A percentile compares a stretch with the other conserved stretches of the same genome.
Conservation (phyloP, 2,329 filamentous ascomycete species). For the Aspergillus quadricinctus region DNA sequence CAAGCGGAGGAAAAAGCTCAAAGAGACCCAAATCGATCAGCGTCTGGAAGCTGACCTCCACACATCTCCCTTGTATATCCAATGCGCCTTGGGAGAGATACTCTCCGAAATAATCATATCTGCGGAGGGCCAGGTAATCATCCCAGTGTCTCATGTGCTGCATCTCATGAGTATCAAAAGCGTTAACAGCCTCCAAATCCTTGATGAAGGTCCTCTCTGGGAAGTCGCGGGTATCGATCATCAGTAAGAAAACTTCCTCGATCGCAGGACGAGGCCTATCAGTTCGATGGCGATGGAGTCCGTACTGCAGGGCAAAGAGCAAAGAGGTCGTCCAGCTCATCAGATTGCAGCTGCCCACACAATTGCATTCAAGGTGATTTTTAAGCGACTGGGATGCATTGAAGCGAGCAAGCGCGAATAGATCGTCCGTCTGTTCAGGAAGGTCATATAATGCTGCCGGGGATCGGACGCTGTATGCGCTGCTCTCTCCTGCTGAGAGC, state of each 20-base stretch:
- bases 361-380: slow-evolving; percentile 5
- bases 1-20: slow-evolving; percentile 2
- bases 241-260: slow-evolving; percentile 1
- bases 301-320: slow-evolving; percentile 9
- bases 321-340: slow-evolving; percentile 13
- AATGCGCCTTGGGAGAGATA: slow-evolving; percentile 8
- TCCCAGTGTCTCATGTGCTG: background rate
- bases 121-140: slow-evolving; percentile 4
- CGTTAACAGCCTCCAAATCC: slow-evolving; percentile 7
- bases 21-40: slow-evolving; percentile 7
- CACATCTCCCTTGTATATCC: slow-evolving; percentile 1
- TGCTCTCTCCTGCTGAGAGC: background rate
- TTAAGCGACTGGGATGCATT: background rate
- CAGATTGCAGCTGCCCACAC: slow-evolving; percentile 2
- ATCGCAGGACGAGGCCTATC: background rate
- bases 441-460: background rate
- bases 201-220: slow-evolving; percentile 7
- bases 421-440: background rate
- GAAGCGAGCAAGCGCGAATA: background rate
- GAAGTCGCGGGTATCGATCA: slow-evolving; percentile 5
- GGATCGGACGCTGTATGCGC: background rate
- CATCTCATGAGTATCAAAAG: slow-evolving; percentile 1
- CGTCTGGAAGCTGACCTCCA: slow-evolving; percentile 1
- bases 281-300: slow-evolving; percentile 4
- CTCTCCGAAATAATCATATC: slow-evolving; percentile 7